phyloP scores from a whole-genome alignment of 2,329 filamentous ascomycete species.

The Aspergillus costaricaensis region DNA sequence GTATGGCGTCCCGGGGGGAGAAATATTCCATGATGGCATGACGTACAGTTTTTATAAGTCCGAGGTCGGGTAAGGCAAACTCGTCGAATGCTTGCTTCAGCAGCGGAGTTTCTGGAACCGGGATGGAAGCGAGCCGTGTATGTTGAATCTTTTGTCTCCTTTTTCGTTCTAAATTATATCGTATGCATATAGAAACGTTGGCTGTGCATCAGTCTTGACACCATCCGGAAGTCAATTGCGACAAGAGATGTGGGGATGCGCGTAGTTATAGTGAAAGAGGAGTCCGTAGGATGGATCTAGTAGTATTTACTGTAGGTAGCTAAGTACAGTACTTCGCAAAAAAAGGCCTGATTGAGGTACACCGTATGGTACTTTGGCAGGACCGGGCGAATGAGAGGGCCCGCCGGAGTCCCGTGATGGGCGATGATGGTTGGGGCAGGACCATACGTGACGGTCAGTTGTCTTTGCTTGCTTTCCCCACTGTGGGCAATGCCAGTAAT shows the following conservation, averaged over 20 bases:
- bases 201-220: conserved; percentile 1
- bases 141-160: conserved; percentile 8
- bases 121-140: conserved; percentile 16
- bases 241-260: too few species aligned
- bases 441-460: too few species aligned
- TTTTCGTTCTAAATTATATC: conserved; percentile 4
- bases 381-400: background rate
- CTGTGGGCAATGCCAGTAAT: too few species aligned
- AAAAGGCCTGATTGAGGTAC: too few species aligned
- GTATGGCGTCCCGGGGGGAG: conserved; percentile 15
- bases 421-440: background rate
- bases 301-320: background rate
- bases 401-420: background rate
- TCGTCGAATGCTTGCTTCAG: conserved; percentile 19
- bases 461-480: too few species aligned
- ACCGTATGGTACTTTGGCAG: background rate
- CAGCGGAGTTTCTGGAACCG: conserved; percentile 24
- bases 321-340: background rate
- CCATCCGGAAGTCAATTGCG: too few species aligned
- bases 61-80: conserved; percentile 11
- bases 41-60: conserved; percentile 14
- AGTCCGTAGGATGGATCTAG: background rate
- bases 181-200: conserved; percentile 21
- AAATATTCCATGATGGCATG: conserved; percentile 19
- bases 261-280: background rate